phyloP scores from a whole-genome alignment of 148 eudicot genomes.

The Fagopyrum tataricum region DNA sequence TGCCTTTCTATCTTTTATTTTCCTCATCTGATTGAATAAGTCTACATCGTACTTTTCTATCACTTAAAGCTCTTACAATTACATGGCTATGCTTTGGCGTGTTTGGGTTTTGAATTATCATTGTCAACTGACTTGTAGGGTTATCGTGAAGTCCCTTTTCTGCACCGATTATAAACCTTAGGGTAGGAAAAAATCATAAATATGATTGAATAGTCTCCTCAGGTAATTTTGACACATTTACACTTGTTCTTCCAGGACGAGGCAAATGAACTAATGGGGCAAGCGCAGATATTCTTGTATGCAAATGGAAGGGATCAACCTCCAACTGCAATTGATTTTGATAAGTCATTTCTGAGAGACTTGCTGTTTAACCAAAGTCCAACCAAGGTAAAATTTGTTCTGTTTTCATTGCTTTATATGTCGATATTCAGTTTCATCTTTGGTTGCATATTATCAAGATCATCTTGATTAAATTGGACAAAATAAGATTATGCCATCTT shows the following conservation, averaged over 20 bases:
- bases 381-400: conserved; percentile 46
- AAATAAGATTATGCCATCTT: no score
- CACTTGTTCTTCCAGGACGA: conserved; percentile 37
- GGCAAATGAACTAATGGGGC: conserved; percentile 58
- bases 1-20: background rate
- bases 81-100: background rate
- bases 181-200: background rate
- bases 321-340: conserved; percentile 84
- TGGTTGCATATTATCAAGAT: no score
- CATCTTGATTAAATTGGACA: no score
- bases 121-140: background rate
- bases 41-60: background rate
- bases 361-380: conserved; percentile 91
- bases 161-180: background rate
- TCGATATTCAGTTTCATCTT: background rate
- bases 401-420: background rate
- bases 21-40: background rate
- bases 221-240: background rate
- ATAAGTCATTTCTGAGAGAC: conserved; percentile 64
- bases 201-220: background rate
- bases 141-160: background rate
- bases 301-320: conserved; percentile 68
- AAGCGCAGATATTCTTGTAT: conserved; percentile 65
- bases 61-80: background rate
- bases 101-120: background rate